These are phyloP conservation scores for Azolla pinnata DNA, from an alignment of 75 land plant species.

Conservation along the genomic window DNA sequence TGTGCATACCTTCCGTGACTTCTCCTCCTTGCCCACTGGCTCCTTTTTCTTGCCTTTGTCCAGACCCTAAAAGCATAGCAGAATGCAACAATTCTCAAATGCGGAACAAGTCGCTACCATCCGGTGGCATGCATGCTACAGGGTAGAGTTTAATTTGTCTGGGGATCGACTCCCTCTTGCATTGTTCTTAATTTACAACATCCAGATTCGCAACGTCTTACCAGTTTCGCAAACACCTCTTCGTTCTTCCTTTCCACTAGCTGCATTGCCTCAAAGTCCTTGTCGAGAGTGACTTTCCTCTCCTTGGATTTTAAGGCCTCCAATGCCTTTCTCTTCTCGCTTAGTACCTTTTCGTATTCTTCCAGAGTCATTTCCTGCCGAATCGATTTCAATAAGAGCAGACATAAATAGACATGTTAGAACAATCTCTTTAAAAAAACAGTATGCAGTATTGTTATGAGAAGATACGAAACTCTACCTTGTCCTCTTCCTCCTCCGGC, in stretches of 20 bases:
- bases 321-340: slow-evolving; percentile 72
- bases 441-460: too few species aligned
- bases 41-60: slow-evolving; percentile 66
- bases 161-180: too few species aligned
- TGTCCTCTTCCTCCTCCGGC: slow-evolving; percentile 68
- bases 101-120: background rate
- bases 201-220: too few species aligned
- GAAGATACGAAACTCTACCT: slow-evolving; percentile 35
- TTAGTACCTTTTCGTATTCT: slow-evolving; percentile 64
- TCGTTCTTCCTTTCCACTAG: slow-evolving; percentile 51
- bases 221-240: slow-evolving; percentile 75
- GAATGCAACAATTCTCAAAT: background rate
- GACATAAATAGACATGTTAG: slow-evolving; percentile 1
- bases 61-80: slow-evolving; percentile 29
- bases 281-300: slow-evolving; percentile 63
- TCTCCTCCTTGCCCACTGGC: slow-evolving; percentile 56
- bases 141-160: too few species aligned
- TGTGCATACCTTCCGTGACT: slow-evolving; percentile 44
- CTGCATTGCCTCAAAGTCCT: slow-evolving; percentile 57
- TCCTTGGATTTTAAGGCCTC: slow-evolving; percentile 54
- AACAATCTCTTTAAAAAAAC: background rate
- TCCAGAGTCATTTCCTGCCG: slow-evolving; percentile 87
- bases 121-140: background rate
- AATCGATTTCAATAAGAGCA: background rate
- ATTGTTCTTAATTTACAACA: too few species aligned